These are phyloP conservation scores for Kazachstania bromeliacearum DNA, from an alignment of 805 yeast species.

Conservation along the genomic window DNA sequence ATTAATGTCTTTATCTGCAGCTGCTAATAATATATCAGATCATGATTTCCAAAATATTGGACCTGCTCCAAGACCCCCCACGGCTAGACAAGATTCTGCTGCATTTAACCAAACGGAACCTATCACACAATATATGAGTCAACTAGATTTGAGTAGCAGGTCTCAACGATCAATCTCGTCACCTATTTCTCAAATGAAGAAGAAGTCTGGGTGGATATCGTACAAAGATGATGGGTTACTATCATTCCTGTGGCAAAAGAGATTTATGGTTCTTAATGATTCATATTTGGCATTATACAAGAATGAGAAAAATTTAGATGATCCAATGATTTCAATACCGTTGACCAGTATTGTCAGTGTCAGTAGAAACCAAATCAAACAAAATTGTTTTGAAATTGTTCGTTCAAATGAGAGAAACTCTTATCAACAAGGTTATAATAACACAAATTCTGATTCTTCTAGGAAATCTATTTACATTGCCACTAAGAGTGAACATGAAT, in stretches of 20 bases:
- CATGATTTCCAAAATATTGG: conserved; percentile 46
- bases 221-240: conserved; percentile 88
- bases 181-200: conserved; percentile 13
- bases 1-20: conserved; percentile 36
- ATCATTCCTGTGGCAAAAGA: conserved; percentile 86
- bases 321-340: conserved; percentile 44
- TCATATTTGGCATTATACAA: conserved; percentile 67
- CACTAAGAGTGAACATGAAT: conserved; percentile 68
- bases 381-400: conserved; percentile 73
- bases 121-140: conserved; percentile 27
- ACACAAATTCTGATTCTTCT: conserved; percentile 12
- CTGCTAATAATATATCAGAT: conserved; percentile 36
- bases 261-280: conserved; percentile 71
- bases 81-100: conserved; percentile 8
- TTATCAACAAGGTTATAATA: conserved; percentile 1
- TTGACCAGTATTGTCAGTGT: conserved; percentile 53
- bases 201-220: conserved; percentile 68
- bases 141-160: conserved; percentile 20
- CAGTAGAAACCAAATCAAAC: conserved; percentile 59
- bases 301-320: conserved; percentile 41
- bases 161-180: conserved; percentile 9
- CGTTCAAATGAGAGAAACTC: conserved; percentile 34
- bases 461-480: conserved; percentile 62
- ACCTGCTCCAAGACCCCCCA: conserved; percentile 48
- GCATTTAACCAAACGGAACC: conserved; percentile 31